Evolutionary conservation across 768 basidiomycete genomes (phyloP).

Genomic region (Amanita inopinata): DNA sequence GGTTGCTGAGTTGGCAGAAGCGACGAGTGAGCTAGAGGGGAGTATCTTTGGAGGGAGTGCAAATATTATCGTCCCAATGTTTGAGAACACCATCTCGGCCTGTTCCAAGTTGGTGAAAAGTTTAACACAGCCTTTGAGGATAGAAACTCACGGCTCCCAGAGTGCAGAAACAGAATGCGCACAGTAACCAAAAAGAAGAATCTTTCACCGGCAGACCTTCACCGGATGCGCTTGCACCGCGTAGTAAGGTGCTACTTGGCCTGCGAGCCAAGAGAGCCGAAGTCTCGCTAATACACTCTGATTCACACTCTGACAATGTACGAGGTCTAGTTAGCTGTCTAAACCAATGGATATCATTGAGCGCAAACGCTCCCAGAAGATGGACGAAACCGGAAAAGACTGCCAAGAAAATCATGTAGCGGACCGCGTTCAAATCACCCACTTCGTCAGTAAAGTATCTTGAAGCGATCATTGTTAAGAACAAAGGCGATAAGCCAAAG

Average conservation of each 20-base stretch:
- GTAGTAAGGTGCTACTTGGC: background rate
- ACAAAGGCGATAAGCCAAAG: constrained; percentile 75
- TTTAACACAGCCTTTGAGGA: background rate
- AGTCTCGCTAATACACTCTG: constrained; percentile 17
- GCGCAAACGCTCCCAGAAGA: constrained; percentile 38
- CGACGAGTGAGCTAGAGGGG: constrained; percentile 7
- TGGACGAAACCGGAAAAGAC: constrained; percentile 43
- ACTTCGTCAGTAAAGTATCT: constrained; percentile 42
- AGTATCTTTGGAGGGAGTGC: constrained; percentile 38
- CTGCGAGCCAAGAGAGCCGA: constrained; percentile 17
- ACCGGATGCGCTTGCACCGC: background rate
- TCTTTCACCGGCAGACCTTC: constrained; percentile 21
- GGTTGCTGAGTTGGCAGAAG: constrained; percentile 28
- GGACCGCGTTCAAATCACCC: constrained; percentile 32
- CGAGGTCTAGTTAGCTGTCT: background rate
- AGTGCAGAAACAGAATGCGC: constrained; percentile 36
- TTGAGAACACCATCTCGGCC: constrained; percentile 79
- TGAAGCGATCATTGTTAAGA: constrained; percentile 58
- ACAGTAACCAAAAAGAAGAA: constrained; percentile 57
- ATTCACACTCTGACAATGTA: background rate
- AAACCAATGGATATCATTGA: constrained; percentile 21
- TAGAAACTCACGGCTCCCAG: constrained; percentile 55
- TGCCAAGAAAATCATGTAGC: constrained; percentile 50
- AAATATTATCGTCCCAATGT: constrained; percentile 67
- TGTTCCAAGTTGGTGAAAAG: constrained; percentile 16